Base-by-base conservation (phyloP, 495 filamentous ascomycete species). In the Xylaria sp. region DNA sequence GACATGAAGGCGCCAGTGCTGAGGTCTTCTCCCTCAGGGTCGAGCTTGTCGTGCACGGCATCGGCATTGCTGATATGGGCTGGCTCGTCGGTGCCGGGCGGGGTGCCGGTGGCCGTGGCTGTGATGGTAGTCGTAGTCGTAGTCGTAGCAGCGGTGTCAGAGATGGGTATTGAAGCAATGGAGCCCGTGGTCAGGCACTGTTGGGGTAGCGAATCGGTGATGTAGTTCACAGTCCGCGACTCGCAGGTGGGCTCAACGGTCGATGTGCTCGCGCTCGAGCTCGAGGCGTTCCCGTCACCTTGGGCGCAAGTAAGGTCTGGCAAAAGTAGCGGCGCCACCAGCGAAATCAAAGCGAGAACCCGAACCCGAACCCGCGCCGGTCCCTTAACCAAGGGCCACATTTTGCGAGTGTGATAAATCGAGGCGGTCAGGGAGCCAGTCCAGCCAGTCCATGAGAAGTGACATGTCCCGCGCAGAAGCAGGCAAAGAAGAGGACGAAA, bases 1-100 rank as follows among this genome's bases (percentile, higher is more conserved):
- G 96, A 98, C 63, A 99, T 91, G 77, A 99, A 98, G 40, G 93
- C 90, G 37, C 90, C 90, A 46, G 92, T 91, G 74, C 95, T 92
- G 9, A 97, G 87, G 21, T 92, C 89, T 66, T 83, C 74, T 14
- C 72, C 74, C 40, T 79, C 76, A 9, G 71, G 68, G 46, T 78
- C 76, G 15, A 69, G 58, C 52, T 76, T 74, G 14, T 71, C 58
- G 29, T 72, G 40, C n/a, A 52, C 67, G 50, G 46, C 48, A 69
- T 71, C 67, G 50, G 46, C 48, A 69, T 71, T 61, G 33, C 43
- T 59, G 17, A 50, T 44, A 14, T 50, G 69, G 44, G 61, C 69
- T 21, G 57, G 48, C 31, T 64, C 3, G 17, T 24, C 52, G 8
- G 77, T 64, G 33, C 67, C 68, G 29, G 74, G 29, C 31, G 75